phyloP scores from a whole-genome alignment of 2,329 filamentous ascomycete species.

The Calonectria hongkongensis region DNA sequence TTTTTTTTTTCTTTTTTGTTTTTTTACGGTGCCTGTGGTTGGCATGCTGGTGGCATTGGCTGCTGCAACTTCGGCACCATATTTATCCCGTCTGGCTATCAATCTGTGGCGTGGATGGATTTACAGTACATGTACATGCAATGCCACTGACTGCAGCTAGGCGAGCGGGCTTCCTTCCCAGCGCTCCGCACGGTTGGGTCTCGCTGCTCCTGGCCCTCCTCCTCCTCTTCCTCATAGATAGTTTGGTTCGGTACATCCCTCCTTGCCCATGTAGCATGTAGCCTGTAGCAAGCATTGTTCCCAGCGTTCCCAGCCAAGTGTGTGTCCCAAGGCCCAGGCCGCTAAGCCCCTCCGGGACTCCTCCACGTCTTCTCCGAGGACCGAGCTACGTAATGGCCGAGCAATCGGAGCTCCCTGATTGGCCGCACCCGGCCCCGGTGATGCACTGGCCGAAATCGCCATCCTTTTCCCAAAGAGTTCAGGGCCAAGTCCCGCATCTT shows the following conservation, averaged over 20 bases:
- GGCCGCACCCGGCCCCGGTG: slow-evolving; percentile 41
- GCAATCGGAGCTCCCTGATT: slow-evolving; percentile 55
- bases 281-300: no score
- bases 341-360: slow-evolving; percentile 26
- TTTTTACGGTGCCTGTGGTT: neutral
- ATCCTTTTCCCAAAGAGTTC: slow-evolving; percentile 44
- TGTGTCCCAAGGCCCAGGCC: neutral
- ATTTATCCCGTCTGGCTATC: slow-evolving; percentile 13
- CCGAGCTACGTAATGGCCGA: slow-evolving; percentile 58
- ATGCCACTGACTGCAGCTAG: slow-evolving; percentile 1
- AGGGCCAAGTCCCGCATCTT: slow-evolving; percentile 56
- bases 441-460: slow-evolving; percentile 56
- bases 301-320: no score
- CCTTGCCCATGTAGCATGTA: neutral
- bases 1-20: neutral
- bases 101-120: slow-evolving; percentile 26
- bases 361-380: slow-evolving; percentile 52
- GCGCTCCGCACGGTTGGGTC: slow-evolving; percentile 21
- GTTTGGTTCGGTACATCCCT: neutral
- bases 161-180: slow-evolving; percentile 2
- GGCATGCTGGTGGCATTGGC: neutral
- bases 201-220: neutral
- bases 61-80: neutral
- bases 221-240: neutral
- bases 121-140: slow-evolving; percentile 12